These are phyloP conservation scores for Sabuloglossum arenarium DNA, from an alignment of 495 filamentous ascomycete species.

Conservation along the genomic window DNA sequence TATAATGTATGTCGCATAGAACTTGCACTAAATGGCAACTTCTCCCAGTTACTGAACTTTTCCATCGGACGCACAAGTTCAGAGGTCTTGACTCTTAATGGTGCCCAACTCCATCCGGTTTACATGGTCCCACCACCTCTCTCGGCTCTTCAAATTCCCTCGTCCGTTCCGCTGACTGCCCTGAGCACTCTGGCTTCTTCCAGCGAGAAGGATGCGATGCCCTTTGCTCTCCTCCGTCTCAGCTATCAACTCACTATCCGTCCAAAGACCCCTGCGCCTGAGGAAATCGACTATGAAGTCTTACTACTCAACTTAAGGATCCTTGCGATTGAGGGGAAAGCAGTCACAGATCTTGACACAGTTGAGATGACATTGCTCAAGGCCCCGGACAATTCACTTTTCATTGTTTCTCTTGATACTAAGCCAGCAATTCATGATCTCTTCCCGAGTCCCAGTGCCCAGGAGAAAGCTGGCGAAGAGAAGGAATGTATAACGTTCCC, in stretches of 20 bases:
- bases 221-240: neutral
- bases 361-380: slow-evolving; percentile 25
- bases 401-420: slow-evolving; percentile 18
- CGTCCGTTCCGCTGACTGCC: neutral
- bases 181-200: neutral
- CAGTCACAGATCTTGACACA: slow-evolving; percentile 24
- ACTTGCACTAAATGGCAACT: neutral
- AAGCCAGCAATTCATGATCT: slow-evolving; percentile 5
- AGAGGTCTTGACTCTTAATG: slow-evolving; percentile 2
- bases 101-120: neutral
- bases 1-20: too few species aligned
- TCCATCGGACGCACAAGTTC: neutral
- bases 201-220: neutral
- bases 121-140: neutral
- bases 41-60: slow-evolving; percentile 4
- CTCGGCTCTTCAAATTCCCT: neutral
- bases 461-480: slow-evolving; percentile 4
- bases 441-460: slow-evolving; percentile 1
- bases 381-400: slow-evolving; percentile 19
- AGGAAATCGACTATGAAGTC: neutral
- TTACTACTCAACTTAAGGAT: slow-evolving; percentile 12
- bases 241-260: neutral
- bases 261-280: neutral
- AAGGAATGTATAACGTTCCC: slow-evolving; percentile 20
- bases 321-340: slow-evolving; percentile 24